A percentile compares a stretch with the other conserved stretches of the same genome.
Conservation (phyloP, 805 yeast species). For the Scheffersomyces amazonensis region DNA sequence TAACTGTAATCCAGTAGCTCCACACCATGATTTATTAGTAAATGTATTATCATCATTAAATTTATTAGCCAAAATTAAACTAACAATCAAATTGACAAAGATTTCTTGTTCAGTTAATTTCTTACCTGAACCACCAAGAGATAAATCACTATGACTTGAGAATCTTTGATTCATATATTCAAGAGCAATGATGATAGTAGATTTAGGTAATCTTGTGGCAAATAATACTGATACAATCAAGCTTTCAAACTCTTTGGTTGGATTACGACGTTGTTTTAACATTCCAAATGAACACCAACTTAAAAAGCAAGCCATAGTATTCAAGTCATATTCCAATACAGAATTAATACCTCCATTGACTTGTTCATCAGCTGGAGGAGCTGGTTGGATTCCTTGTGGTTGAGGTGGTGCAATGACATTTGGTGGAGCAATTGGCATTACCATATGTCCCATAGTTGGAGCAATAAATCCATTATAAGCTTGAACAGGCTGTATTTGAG, state of each 20-base stretch:
- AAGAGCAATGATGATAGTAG: constrained; percentile 76
- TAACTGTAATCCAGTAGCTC: constrained; percentile 83
- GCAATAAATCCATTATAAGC: too few species aligned
- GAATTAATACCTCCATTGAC: constrained; percentile 73
- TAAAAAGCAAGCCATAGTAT: constrained; percentile 75
- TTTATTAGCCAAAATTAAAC: constrained; percentile 85
- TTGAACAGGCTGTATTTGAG: constrained; percentile 1
- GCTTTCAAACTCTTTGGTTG: constrained; percentile 52
- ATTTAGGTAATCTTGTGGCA: constrained; percentile 84
- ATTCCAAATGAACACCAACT: constrained; percentile 71
- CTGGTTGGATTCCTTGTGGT: constrained; percentile 7
- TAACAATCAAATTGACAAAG: constrained; percentile 58
- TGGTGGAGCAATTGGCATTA: neutral
- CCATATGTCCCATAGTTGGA: too few species aligned
- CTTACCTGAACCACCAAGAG: neutral
- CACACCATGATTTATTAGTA: constrained; percentile 92
- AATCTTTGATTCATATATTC: constrained; percentile 71
- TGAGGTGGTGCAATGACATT: neutral
- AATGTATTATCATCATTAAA: constrained; percentile 96
- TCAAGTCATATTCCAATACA: constrained; percentile 76
- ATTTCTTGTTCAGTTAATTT: constrained; percentile 29
- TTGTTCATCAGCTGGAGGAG: constrained; percentile 5
- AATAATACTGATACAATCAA: constrained; percentile 67
- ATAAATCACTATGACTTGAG: constrained; percentile 10
- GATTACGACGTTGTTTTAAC: constrained; percentile 47